Percentiles rank a stretch among this genome's conserved stretches.
Conservation (phyloP, 2,329 filamentous ascomycete genomes). For the Ascochyta fabae region DNA sequence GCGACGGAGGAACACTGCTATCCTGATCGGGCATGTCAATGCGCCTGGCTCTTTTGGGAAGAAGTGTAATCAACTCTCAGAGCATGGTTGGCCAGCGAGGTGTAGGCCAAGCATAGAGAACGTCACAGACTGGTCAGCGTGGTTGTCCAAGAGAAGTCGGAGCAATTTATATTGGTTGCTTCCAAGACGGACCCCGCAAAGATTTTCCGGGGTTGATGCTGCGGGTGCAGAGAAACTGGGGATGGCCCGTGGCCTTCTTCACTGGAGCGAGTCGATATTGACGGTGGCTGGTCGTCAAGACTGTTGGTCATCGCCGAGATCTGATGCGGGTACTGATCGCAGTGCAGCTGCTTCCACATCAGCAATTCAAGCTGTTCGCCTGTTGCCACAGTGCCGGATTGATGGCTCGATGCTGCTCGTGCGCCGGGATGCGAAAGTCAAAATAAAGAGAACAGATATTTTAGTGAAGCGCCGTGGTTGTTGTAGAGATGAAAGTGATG, state of each 20-base stretch:
- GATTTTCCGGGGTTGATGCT: conserved; percentile 8
- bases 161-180: conserved; percentile 6
- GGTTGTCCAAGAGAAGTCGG: neutral
- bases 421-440: no score
- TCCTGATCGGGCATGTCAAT: neutral
- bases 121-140: neutral
- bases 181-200: conserved; percentile 21
- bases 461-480: no score
- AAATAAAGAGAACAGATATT: no score
- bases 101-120: conserved; percentile 1
- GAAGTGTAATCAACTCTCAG: neutral
- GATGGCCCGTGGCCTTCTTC: neutral
- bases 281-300: neutral
- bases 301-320: neutral
- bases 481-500: no score
- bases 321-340: no score
- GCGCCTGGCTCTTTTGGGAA: neutral
- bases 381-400: no score
- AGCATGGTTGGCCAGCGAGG: neutral
- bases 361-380: no score
- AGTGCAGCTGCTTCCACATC: no score
- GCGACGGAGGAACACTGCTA: conserved; percentile 1
- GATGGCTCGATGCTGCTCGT: no score
- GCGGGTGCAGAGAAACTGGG: neutral
- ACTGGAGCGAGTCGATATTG: neutral